Percentiles rank a stretch among this genome's conserved stretches.
These are phyloP conservation scores for Haplosporangium sp. DNA, from an alignment of 371 early-diverging fungal species.

Conservation along the genomic window DNA sequence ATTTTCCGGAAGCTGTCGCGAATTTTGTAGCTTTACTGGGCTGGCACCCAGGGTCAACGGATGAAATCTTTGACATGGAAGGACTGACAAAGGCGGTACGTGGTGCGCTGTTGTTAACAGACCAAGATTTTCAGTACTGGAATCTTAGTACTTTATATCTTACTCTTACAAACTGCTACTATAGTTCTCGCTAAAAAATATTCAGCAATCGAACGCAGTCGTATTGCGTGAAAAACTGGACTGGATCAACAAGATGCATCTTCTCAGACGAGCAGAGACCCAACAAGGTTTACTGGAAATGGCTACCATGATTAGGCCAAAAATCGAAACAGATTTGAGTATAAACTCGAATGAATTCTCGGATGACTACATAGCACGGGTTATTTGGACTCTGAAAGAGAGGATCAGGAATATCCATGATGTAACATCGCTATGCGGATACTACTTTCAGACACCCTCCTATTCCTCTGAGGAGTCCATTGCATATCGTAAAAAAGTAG, in stretches of 20 bases:
- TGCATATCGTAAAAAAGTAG: slow-evolving; percentile 61
- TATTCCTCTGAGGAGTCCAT: slow-evolving; percentile 63
- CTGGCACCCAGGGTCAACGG: slow-evolving; percentile 76
- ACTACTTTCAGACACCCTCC: slow-evolving; percentile 70
- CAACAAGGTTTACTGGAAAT: slow-evolving; percentile 54
- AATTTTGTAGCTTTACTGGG: slow-evolving; percentile 93
- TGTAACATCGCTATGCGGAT: slow-evolving; percentile 66
- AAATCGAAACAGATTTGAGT: slow-evolving; percentile 35
- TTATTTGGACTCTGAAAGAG: slow-evolving; percentile 67
- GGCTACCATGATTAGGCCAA: slow-evolving; percentile 41
- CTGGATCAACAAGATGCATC: slow-evolving; percentile 88
- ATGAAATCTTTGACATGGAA: slow-evolving; percentile 74
- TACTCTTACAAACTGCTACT: neutral
- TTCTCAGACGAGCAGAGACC: slow-evolving; percentile 67
- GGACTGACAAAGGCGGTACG: slow-evolving; percentile 76
- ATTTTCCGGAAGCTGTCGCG: slow-evolving; percentile 87
- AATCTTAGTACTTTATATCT: neutral
- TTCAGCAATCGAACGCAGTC: slow-evolving; percentile 82
- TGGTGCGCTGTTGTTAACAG: neutral
- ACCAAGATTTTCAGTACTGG: neutral
- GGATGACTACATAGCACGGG: slow-evolving; percentile 58
- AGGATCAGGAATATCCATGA: slow-evolving; percentile 71
- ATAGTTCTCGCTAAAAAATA: slow-evolving; percentile 76
- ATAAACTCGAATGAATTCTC: slow-evolving; percentile 17
- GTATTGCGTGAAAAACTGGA: slow-evolving; percentile 85